Evolutionary conservation across 148 eudicot species (phyloP).

Genomic region (Limonium bicolor): DNA sequence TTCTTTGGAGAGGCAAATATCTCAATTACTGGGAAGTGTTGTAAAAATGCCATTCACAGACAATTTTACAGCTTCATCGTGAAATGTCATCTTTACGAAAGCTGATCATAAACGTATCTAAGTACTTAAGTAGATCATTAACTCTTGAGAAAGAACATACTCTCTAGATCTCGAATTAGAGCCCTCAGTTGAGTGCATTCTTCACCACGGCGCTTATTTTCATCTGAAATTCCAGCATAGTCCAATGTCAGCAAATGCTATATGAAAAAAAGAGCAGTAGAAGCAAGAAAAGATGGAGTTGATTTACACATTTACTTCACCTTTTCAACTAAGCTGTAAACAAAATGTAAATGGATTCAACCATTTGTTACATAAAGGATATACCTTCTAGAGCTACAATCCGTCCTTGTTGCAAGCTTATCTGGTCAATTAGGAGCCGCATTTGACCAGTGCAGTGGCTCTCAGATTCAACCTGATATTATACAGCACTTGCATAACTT

Average conservation of each 20-base stretch:
- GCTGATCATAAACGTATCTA: too few species aligned
- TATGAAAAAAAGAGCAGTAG: background rate
- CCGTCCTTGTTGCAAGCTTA: conserved; percentile 70
- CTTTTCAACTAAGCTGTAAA: too few species aligned
- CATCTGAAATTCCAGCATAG: conserved; percentile 37
- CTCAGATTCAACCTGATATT: conserved; percentile 46
- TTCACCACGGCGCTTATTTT: conserved; percentile 42
- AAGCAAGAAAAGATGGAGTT: background rate
- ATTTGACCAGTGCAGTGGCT: conserved; percentile 39
- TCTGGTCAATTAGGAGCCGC: conserved; percentile 66
- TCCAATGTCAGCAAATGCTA: conserved; percentile 7
- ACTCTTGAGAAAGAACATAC: too few species aligned
- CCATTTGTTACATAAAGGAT: conserved; percentile 7
- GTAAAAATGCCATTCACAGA: too few species aligned
- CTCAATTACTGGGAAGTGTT: too few species aligned
- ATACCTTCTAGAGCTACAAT: conserved; percentile 67
- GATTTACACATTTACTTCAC: too few species aligned
- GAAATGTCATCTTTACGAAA: too few species aligned
- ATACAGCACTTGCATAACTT: background rate
- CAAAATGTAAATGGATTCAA: conserved; percentile 1
- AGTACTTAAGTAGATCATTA: too few species aligned
- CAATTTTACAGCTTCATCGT: too few species aligned
- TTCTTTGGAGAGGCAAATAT: too few species aligned
- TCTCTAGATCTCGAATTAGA: conserved; percentile 68
- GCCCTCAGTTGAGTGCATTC: conserved; percentile 63